Base-by-base conservation (phyloP, 371 early-diverging fungal genomes). In the Saksenaea vasiformis region DNA sequence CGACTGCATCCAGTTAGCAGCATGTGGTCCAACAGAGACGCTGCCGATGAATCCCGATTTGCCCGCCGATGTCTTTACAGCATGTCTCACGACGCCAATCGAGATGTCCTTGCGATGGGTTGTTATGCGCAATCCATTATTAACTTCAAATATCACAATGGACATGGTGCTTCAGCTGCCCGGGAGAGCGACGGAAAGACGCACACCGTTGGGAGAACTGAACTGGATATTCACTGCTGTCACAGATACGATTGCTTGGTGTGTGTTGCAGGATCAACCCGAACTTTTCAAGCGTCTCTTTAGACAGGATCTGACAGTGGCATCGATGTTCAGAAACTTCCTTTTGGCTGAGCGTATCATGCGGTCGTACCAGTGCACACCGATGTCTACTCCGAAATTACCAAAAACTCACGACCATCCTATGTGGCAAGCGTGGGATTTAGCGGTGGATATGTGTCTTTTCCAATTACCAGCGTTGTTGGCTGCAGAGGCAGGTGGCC, bases 171-270 rank as follows among this genome's bases (percentile, higher is more conserved):
- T 90, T 39, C 86, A 90, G 62, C 84, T 98, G 28, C 98, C 98
- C 0, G 98, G 98, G 17, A 78, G 90, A 13, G 81, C 95, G 31
- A 89, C 87, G 63, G 97, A 97, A 70, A 85, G 98, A 53, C 86
- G 96, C 14, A 96, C 98, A 0, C 96, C 98, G 0, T 76, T 96
- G 9, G 98, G 98, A 59, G 98, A 98, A 71, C 85, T 98, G 56
- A 97, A 96, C 71, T 98, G 98, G 98, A 96, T 98, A 14, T 97
- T 98, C 69, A 97, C 98, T 0, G 93, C 99, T 31, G 94, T 98
- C 31, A 98, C 97, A 0, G 99, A 98, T 76, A 97, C 98, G 5
- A 98, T 98, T 58, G 99, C 99, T n/a, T 98, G 99, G 99, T 93
- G 88, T 66, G 91, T 93, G 14, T 74, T 98, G 31, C 82, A 82